These are phyloP conservation scores for Melocanna baccifera DNA, from an alignment of 176 grass and related monocot genomes.

Conservation along the genomic window DNA sequence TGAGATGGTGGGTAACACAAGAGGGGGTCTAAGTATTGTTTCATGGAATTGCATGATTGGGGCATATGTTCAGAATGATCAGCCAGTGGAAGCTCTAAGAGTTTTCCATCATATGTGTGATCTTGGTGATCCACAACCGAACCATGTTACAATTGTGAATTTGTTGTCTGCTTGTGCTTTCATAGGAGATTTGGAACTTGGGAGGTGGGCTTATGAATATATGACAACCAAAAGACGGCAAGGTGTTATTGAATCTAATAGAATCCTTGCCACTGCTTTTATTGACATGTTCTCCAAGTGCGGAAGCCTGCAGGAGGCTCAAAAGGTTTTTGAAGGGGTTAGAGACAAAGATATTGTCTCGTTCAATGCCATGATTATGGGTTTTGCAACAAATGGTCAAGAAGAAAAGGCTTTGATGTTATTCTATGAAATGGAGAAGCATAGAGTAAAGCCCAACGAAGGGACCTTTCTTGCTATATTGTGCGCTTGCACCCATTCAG, in stretches of 20 bases:
- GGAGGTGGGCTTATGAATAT: slow-evolving; percentile 23
- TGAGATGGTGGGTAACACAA: not conserved
- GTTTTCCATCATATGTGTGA: slow-evolving; percentile 6
- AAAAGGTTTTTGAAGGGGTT: not conserved
- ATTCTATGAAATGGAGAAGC: slow-evolving; percentile 18
- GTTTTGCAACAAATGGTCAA: slow-evolving; percentile 11
- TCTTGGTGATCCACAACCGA: not conserved
- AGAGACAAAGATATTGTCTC: not conserved
- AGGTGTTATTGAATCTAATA: slow-evolving; percentile 1
- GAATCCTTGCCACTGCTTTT: slow-evolving; percentile 17
- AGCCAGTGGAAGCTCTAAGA: slow-evolving; percentile 15
- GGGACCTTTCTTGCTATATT: slow-evolving; percentile 25
- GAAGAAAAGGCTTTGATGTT: slow-evolving; percentile 2
- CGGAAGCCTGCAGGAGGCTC: slow-evolving; percentile 14
- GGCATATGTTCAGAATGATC: slow-evolving; percentile 2
- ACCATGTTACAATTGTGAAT: slow-evolving; percentile 24
- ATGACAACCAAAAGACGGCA: not conserved
- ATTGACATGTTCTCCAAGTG: slow-evolving; percentile 31
- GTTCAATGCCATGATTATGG: slow-evolving; percentile 32
- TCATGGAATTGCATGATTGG: slow-evolving; percentile 21
- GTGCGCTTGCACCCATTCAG: slow-evolving; percentile 21
- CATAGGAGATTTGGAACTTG: slow-evolving; percentile 20
- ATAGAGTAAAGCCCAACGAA: not conserved
- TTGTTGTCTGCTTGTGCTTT: slow-evolving; percentile 22
- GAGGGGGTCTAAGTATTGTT: not conserved